Evolutionary conservation across 2,329 filamentous ascomycete species (phyloP), one percentile per base, ranked within the genome.

Genomic region (Fusarium sp.): DNA sequence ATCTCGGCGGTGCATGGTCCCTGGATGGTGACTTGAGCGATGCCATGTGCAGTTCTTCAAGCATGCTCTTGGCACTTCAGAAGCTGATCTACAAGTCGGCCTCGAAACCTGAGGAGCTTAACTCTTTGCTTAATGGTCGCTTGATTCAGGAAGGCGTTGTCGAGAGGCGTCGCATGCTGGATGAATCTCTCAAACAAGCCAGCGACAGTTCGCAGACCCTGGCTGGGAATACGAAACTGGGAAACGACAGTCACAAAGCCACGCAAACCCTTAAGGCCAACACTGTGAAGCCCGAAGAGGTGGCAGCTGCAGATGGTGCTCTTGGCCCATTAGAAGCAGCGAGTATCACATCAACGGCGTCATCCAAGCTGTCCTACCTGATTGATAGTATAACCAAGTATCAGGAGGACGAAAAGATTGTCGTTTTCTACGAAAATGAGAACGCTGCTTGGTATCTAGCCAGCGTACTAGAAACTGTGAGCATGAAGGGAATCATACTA

Each of bases 361-460:
- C 95, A 0, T 91, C 93, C 0, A 98, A 98, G 81, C 86, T 98
- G 4, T 95, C 93, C 4, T 98, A 98, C 77, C 85, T 98, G 7
- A 84, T 98, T 20, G 92, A 95, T 62, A 87, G 90, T 35, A 91
- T 98, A 14, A 81, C 91, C 6, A 85, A 88, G 61, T 86, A 95
- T 70, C 90, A 96, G 62, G 81, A 86, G 1, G 83, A 88, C 0
- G 95, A 98, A 77, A 97, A 98, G 81, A 96, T 97, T 5, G 90
- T 98, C 61, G 89, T 98, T 11, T 98, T 98, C 81, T 98, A 98
- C 80, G 94, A 97, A 69, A 92, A 93, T 35, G 93, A 96, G 69
- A 96, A 97, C 75, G 88, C 93, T 3, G 95, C 94, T 1, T 97
- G 90, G 81, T 98, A 97, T 83, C 89, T 98, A 42, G 93, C 94